A percentile compares a stretch with the other conserved stretches of the same genome.
These are phyloP conservation scores for Sechiopsis laciniata DNA, from an alignment of 306 rosid genomes.

Conservation along the genomic window DNA sequence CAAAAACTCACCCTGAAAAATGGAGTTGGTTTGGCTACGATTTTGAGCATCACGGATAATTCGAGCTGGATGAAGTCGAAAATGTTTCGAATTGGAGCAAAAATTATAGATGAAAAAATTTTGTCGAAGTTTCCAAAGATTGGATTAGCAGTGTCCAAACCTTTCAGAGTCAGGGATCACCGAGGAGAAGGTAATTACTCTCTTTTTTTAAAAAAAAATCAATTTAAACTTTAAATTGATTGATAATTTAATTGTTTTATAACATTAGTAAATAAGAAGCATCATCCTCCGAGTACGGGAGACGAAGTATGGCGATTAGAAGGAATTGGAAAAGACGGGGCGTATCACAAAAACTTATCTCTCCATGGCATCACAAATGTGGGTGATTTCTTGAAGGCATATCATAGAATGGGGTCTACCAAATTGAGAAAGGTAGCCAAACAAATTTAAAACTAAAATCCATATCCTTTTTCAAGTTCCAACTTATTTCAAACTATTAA, in stretches of 20 bases:
- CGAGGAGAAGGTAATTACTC: background rate
- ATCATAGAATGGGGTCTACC: background rate
- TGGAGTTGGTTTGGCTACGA: background rate
- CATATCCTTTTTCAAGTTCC: too few relatives aligned
- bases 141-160: background rate
- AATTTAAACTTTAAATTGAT: too few relatives aligned
- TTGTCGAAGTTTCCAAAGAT: background rate
- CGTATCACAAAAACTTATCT: background rate
- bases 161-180: background rate
- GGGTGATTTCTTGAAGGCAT: background rate
- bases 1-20: background rate
- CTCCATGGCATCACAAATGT: background rate
- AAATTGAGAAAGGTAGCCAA: background rate
- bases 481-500: too few relatives aligned
- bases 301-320: constrained; percentile 10
- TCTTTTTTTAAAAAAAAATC: background rate
- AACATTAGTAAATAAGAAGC: constrained; percentile 1
- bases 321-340: background rate
- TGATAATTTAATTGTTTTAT: background rate
- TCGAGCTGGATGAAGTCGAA: background rate
- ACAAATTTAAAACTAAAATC: background rate
- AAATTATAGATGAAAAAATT: background rate
- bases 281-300: background rate
- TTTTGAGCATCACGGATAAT: background rate
- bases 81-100: background rate